phyloP scores from a whole-genome alignment of 768 basidiomycete genomes.

The Lentinula sp. region DNA sequence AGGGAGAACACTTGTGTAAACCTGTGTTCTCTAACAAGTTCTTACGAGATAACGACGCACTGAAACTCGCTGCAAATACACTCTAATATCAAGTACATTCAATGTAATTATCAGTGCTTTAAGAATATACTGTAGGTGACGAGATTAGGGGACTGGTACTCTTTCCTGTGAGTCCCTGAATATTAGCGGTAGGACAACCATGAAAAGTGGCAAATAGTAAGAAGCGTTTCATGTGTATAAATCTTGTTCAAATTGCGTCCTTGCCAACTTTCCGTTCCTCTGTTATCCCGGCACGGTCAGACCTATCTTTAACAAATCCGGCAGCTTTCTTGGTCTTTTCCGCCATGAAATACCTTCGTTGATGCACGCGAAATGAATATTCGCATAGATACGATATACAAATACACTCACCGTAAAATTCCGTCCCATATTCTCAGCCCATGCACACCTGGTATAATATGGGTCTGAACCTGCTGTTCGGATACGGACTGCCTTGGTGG shows the following conservation, averaged over 20 bases:
- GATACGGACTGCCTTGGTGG: constrained; percentile 50
- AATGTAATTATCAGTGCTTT: too few relatives aligned
- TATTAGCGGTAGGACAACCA: too few relatives aligned
- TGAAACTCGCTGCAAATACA: too few relatives aligned
- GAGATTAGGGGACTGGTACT: too few relatives aligned
- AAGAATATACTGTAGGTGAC: too few relatives aligned
- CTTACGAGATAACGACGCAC: too few relatives aligned
- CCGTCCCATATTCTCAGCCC: constrained; percentile 52
- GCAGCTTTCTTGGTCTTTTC: constrained; percentile 7
- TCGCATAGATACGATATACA: background rate
- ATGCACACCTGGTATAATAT: constrained; percentile 37
- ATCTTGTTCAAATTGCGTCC: background rate
- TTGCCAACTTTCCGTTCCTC: background rate
- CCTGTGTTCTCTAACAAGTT: too few relatives aligned
- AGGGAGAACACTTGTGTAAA: too few relatives aligned
- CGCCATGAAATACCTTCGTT: constrained; percentile 7
- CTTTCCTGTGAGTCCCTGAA: background rate
- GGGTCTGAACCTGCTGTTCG: constrained; percentile 42
- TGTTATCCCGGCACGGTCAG: background rate
- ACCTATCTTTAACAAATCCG: background rate
- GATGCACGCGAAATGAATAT: background rate
- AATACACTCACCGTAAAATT: constrained; percentile 34
- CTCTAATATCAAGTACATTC: too few relatives aligned
- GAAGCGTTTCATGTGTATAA: too few relatives aligned
- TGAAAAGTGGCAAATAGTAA: too few relatives aligned